Base-by-base conservation (phyloP, 1,284 basidiomycete species). In the Anthracocystis setariae region DNA sequence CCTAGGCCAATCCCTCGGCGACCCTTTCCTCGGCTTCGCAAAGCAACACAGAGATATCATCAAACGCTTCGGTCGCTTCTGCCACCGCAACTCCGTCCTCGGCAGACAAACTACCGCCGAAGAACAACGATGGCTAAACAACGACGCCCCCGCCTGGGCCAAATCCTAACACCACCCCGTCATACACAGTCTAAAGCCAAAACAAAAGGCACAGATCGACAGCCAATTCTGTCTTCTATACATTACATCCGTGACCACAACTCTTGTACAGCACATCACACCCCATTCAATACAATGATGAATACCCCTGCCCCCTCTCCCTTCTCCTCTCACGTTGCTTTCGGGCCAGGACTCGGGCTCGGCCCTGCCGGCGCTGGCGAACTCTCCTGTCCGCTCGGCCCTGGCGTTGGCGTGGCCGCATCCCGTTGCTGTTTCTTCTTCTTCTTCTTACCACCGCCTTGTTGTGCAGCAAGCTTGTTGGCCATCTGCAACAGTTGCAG, bases 401-500 rank as follows among this genome's bases (percentile, higher is more conserved):
- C 67, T 15, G 67, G 67, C 15, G 67, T 70, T 3, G 67, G 45
- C 13, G 67, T 60, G 2, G 52, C 67, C 58, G 54, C 13, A 53
- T 49, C 12, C 63, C 56, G 13, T 45, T 45, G 25, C 49, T 33
- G 12, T 42, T 58, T 58, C 43, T 67, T 67, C 64, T 74, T 74
- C 65, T 74, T 74, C 64, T 71, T 60, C 8, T 45, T 46, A n/a
- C 46, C 48, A 8, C 50, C 55, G 15, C 63, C 56, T 43, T 60
- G 75, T 57, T 73, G 68, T 9, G 72, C 72, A 3, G 77, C 77
- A 3, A 79, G 62, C 51, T 69, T 71, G 65, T 79, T 79, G 20
- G 77, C 79, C 66, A 79, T 74, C 64, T 81, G 79, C 24, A 81
- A 61, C 21, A 81, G 63, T 61, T 81, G 74, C 47, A 80, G 51